Evolutionary conservation across 2,329 filamentous ascomycete genomes (phyloP).

Genomic region (Cladosporium cucumerinum): DNA sequence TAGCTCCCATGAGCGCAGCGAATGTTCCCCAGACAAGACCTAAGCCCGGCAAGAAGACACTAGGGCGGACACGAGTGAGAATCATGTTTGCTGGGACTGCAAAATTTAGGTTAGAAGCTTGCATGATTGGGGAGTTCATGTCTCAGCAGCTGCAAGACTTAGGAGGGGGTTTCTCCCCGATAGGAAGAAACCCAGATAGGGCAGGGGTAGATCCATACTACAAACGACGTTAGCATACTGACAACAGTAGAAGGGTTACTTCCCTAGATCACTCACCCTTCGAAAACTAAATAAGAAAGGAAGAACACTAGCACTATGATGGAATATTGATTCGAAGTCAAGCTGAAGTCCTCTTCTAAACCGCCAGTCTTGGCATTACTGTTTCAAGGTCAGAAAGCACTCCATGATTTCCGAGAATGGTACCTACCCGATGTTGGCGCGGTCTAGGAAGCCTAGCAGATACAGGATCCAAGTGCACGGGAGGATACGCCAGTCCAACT

Average conservation of each 20-base stretch:
- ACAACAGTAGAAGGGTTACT: too few relatives aligned
- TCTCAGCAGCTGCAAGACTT: too few relatives aligned
- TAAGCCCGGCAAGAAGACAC: constrained; percentile 34
- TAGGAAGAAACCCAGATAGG: too few relatives aligned
- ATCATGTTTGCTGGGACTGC: constrained; percentile 69
- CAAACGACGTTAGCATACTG: too few relatives aligned
- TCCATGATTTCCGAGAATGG: background rate
- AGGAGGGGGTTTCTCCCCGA: too few relatives aligned
- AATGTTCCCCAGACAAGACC: constrained; percentile 56
- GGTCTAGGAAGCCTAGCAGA: constrained; percentile 20
- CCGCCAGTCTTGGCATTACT: constrained; percentile 36
- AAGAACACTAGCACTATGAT: constrained; percentile 68
- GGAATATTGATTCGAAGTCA: constrained; percentile 17
- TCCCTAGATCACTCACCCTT: too few relatives aligned
- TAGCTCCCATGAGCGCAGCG: constrained; percentile 65
- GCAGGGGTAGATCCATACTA: too few relatives aligned
- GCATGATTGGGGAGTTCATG: too few relatives aligned
- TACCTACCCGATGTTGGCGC: constrained; percentile 19
- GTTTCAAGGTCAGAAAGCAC: constrained; percentile 5
- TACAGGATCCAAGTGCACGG: constrained; percentile 59
- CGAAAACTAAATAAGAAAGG: constrained; percentile 67
- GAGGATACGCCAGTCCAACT: constrained; percentile 65
- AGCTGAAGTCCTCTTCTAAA: constrained; percentile 39
- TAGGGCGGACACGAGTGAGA: constrained; percentile 61
- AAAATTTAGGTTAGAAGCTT: constrained; percentile 66